Evolutionary conservation across 169 alveolate species (phyloP), one percentile per base, ranked within the genome.

Genomic region (Plasmodium knowlesi): DNA sequence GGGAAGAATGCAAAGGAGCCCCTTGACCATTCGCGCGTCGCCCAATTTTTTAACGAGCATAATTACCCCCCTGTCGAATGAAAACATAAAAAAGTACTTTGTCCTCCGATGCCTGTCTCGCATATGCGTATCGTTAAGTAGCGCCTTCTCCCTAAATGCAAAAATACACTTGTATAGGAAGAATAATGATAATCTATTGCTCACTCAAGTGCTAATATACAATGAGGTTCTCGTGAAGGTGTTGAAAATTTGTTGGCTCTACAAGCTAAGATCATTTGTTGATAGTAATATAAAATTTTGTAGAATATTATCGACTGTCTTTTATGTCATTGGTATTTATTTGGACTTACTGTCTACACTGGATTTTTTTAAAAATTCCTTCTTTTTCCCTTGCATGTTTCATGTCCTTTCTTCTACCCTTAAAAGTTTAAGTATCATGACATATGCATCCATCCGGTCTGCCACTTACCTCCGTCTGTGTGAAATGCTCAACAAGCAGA

Each of bases 71-170:
- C 50, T 89, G 71, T 78, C 71, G 53, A 78, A 89, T 50, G 25
- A 5, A 22, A 30, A 89, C 0, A 22, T 89, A 30, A 79, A 67
- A 79, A 79, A 89, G 32, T 89, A 89, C 46, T 89, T 79, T 41
- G 25, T 79, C 19, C 79, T 57, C 82, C 88, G 94, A 79, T 57
- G 84, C 30, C 37, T 89, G 22, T 54, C 94, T 28, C 94, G 94
- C 71, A 43, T 79, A 67, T 89, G 94, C 54, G 94, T 89, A 25
- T 89, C 94, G 5, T 50, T 89, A 67, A 89, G 94, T 89, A 89
- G 90, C 37, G 78, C 84, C 22, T 89, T 89, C 73, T 89, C 94
- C 2, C 53, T 89, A 61, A 79, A 67, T 28, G 94, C 94, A 80
- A 79, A 39, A 41, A 12, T 89, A 37, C 16, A 79, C 12, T 54